Percentiles rank a stretch among this genome's conserved stretches.
Evolutionary conservation across 306 rosid species (phyloP).

Genomic region (Phaseolus lunatus): DNA sequence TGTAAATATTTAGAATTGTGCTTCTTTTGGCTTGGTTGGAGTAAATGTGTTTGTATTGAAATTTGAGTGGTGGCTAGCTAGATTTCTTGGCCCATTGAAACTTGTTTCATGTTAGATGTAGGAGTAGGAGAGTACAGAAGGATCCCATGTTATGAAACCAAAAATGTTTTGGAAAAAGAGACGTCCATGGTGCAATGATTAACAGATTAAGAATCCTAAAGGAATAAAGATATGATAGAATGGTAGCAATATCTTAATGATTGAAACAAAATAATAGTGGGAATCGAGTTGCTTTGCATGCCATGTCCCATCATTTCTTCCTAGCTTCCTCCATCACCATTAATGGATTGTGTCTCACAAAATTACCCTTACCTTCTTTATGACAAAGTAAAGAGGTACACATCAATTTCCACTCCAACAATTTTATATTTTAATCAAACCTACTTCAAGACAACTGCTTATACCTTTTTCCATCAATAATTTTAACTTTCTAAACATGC

Average conservation of each 20-base stretch:
- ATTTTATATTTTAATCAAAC: slow-evolving; percentile 36
- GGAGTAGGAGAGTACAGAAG: background rate
- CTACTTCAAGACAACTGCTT: slow-evolving; percentile 29
- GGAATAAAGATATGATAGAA: slow-evolving; percentile 9
- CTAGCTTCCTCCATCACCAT: slow-evolving; percentile 16
- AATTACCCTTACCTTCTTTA: background rate
- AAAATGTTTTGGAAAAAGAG: slow-evolving; percentile 16
- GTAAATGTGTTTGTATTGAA: background rate
- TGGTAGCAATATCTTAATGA: slow-evolving; percentile 30
- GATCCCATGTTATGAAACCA: slow-evolving; percentile 12
- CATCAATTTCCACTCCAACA: slow-evolving; percentile 58
- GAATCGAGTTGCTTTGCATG: slow-evolving; percentile 43
- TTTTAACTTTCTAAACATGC: slow-evolving; percentile 35
- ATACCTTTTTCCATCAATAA: slow-evolving; percentile 46
- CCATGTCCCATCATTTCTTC: background rate
- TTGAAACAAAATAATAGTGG: slow-evolving; percentile 43
- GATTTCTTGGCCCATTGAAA: slow-evolving; percentile 5
- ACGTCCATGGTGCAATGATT: background rate
- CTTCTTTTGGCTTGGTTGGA: background rate
- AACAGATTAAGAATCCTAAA: slow-evolving; percentile 1
- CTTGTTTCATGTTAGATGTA: background rate
- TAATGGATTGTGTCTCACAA: slow-evolving; percentile 19
- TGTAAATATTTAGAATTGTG: background rate
- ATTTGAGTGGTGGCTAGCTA: background rate
- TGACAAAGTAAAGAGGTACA: slow-evolving; percentile 65